Conservation (phyloP, 2,329 filamentous ascomycete species). For the Aspergillus costaricaensis region DNA sequence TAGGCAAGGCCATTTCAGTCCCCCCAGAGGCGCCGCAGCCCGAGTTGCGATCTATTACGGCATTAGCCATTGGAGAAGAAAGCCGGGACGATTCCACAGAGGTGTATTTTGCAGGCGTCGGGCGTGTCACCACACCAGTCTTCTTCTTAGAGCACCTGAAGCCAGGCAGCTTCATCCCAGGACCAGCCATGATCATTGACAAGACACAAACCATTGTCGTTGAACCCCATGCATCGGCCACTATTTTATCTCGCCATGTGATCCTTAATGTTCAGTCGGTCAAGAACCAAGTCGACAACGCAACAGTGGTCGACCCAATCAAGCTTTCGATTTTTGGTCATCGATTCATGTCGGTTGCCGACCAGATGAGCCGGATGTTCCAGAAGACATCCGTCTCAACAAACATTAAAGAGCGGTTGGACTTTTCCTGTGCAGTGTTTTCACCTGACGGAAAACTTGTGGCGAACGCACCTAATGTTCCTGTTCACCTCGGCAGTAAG, state of each 20-base stretch:
- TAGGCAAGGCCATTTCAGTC: not conserved
- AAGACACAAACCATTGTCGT: constrained; percentile 82
- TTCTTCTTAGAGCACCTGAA: constrained; percentile 39
- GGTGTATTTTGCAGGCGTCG: constrained; percentile 41
- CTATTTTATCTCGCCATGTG: constrained; percentile 64
- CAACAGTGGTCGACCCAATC: constrained; percentile 50
- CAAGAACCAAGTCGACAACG: constrained; percentile 47
- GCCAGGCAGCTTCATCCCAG: constrained; percentile 46
- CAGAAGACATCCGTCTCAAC: constrained; percentile 59
- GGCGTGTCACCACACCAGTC: constrained; percentile 37
- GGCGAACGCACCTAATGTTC: constrained; percentile 69
- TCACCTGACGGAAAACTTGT: constrained; percentile 76
- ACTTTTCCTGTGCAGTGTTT: constrained; percentile 82
- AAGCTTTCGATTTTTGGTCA: constrained; percentile 58
- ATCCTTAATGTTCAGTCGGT: not conserved
- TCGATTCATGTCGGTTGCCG: constrained; percentile 61
- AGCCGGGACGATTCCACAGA: constrained; percentile 54
- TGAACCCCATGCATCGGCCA: constrained; percentile 72
- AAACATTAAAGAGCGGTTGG: constrained; percentile 83
- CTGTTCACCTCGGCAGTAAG: constrained; percentile 72
- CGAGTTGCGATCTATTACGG: constrained; percentile 47
- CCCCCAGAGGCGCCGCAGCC: not conserved
- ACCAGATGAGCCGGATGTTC: constrained; percentile 60
- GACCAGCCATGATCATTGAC: constrained; percentile 80
- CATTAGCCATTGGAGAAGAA: constrained; percentile 62